Conservation (phyloP, 345 rosid genomes). For the Salix koriyanagi region DNA sequence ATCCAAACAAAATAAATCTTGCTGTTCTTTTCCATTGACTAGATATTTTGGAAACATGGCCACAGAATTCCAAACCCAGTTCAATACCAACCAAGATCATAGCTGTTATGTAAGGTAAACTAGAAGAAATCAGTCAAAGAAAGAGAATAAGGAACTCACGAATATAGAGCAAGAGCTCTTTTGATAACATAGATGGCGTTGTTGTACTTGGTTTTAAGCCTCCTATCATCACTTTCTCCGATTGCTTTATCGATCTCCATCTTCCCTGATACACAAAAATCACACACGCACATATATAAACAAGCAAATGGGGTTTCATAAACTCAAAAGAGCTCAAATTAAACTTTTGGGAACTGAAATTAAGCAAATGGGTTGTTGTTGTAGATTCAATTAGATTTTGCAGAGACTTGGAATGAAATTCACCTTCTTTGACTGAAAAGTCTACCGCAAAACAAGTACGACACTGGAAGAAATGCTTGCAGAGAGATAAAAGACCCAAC, state of each 20-base stretch:
- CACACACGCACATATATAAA: neutral
- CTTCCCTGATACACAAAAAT: conserved; percentile 20
- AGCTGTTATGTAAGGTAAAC: conserved; percentile 1
- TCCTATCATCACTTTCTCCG: conserved; percentile 69
- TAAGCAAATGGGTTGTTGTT: neutral
- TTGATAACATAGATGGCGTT: conserved; percentile 83
- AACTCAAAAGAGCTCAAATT: neutral
- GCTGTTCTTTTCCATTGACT: too few species aligned
- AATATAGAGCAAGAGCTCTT: conserved; percentile 86
- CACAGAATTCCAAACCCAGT: conserved; percentile 5
- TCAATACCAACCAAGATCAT: neutral
- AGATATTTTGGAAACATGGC: neutral
- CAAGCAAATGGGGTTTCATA: conserved; percentile 10
- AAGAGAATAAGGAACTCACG: conserved; percentile 46
- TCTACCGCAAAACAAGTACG: neutral
- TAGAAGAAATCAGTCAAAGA: neutral
- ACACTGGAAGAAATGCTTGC: neutral
- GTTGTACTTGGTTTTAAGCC: conserved; percentile 88
- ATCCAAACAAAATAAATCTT: too few species aligned
- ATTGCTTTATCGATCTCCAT: conserved; percentile 96
- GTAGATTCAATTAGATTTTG: neutral
- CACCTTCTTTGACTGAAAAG: conserved; percentile 13
- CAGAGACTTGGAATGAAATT: neutral
- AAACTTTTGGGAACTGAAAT: neutral
- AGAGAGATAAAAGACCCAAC: too few species aligned